Percentiles rank a stretch among this genome's conserved stretches.
Evolutionary conservation across 148 eudicot species (phyloP).

Genomic region (Simmondsia chinensis): DNA sequence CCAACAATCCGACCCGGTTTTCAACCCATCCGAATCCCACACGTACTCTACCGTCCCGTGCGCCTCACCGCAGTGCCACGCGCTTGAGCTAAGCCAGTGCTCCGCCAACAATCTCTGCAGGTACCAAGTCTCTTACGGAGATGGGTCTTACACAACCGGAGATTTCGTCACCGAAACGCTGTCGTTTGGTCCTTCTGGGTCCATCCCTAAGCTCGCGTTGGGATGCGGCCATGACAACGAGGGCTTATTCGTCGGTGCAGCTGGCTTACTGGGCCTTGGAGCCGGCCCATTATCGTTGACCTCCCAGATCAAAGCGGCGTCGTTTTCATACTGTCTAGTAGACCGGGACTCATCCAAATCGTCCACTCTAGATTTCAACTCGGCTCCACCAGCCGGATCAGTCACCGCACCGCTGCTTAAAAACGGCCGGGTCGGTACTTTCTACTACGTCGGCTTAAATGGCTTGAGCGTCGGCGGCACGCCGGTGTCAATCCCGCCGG

Average conservation of each 20-base stretch:
- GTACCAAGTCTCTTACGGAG: constrained; percentile 81
- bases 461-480: constrained; percentile 50
- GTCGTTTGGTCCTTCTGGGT: constrained; percentile 45
- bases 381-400: constrained; percentile 15
- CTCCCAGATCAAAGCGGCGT: constrained; percentile 38
- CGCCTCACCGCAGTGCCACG: constrained; percentile 29
- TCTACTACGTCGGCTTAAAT: constrained; percentile 31
- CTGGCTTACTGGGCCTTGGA: constrained; percentile 68
- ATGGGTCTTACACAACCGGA: constrained; percentile 77
- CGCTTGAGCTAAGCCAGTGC: constrained; percentile 42
- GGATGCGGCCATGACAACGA: constrained; percentile 85
- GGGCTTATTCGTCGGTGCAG: constrained; percentile 60
- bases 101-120: constrained; percentile 24
- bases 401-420: constrained; percentile 23
- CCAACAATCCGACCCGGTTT: constrained; percentile 64
- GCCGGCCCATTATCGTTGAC: constrained; percentile 42
- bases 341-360: constrained; percentile 38
- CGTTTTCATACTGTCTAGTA: constrained; percentile 58
- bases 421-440: constrained; percentile 19
- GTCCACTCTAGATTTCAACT: constrained; percentile 52
- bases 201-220: constrained; percentile 33
- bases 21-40: constrained; percentile 36
- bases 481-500: constrained; percentile 20
- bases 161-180: constrained; percentile 64
- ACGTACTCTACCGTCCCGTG: constrained; percentile 38